Conservation (phyloP, 2,329 filamentous ascomycete species). For the Paracoccidioides brasiliensis region DNA sequence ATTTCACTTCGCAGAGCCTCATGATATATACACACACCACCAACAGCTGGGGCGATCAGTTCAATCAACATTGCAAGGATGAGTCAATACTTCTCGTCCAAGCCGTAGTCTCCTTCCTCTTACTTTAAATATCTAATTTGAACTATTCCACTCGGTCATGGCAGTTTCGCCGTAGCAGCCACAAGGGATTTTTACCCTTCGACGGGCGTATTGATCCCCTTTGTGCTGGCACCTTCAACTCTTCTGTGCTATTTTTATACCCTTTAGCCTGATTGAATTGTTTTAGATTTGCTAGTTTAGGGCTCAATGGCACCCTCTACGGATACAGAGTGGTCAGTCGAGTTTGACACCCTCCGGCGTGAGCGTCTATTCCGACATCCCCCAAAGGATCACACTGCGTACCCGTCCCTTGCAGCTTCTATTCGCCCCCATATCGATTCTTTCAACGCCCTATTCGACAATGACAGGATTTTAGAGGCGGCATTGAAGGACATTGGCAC, state of each 20-base stretch:
- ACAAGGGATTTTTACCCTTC: neutral
- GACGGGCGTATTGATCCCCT: neutral
- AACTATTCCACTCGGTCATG: neutral
- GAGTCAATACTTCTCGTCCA: neutral
- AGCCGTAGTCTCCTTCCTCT: neutral
- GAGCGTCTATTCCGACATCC: constrained; percentile 83
- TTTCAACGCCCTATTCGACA: constrained; percentile 79
- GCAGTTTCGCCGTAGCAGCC: neutral
- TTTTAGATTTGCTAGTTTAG: neutral
- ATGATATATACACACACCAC: neutral
- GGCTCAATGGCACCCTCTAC: constrained; percentile 44
- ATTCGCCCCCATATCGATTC: constrained; percentile 87
- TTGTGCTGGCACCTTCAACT: neutral
- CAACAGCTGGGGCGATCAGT: neutral
- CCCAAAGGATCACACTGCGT: constrained; percentile 74
- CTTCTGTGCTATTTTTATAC: neutral
- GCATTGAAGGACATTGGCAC: constrained; percentile 79
- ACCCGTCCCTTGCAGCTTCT: constrained; percentile 73
- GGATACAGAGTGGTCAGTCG: constrained; percentile 63
- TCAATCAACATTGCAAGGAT: neutral
- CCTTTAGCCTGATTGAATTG: neutral
- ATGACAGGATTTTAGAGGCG: constrained; percentile 58
- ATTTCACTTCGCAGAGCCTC: constrained; percentile 11
- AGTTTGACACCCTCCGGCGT: constrained; percentile 73
- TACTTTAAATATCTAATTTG: neutral